Conservation (phyloP, 345 rosid genomes). For the Dimocarpus longan region DNA sequence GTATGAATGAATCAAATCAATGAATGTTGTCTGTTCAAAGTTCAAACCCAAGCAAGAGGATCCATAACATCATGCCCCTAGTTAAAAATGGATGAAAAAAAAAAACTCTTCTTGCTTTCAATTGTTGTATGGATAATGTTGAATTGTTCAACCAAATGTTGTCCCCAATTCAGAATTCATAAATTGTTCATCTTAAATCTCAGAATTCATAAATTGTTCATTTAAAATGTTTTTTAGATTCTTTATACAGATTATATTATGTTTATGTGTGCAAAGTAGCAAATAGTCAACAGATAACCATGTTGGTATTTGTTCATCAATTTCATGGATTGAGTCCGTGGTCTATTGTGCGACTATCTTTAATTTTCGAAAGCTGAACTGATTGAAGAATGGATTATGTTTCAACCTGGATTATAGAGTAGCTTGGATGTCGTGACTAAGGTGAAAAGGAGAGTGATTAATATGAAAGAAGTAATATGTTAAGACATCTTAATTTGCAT, state of each 20-base stretch:
- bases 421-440: too few relatives aligned
- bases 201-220: neutral
- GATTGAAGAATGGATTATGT: too few relatives aligned
- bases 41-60: conserved; percentile 25
- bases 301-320: too few relatives aligned
- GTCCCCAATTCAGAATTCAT: neutral
- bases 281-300: too few relatives aligned
- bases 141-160: conserved; percentile 17
- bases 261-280: neutral
- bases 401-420: too few relatives aligned
- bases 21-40: conserved; percentile 33
- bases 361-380: too few relatives aligned
- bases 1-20: conserved; percentile 37
- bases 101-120: conserved; percentile 22
- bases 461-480: too few relatives aligned
- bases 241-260: neutral
- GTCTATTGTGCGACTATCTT: too few relatives aligned
- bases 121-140: conserved; percentile 44
- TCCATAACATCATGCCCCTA: conserved; percentile 15
- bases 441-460: too few relatives aligned
- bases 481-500: too few relatives aligned
- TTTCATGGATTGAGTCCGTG: too few relatives aligned
- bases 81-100: conserved; percentile 18
- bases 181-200: neutral
- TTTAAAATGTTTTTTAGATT: neutral